Percentiles rank a stretch among this genome's conserved stretches.
Evolutionary conservation across 306 rosid species (phyloP).

Genomic region (Canavalia ensiformis): DNA sequence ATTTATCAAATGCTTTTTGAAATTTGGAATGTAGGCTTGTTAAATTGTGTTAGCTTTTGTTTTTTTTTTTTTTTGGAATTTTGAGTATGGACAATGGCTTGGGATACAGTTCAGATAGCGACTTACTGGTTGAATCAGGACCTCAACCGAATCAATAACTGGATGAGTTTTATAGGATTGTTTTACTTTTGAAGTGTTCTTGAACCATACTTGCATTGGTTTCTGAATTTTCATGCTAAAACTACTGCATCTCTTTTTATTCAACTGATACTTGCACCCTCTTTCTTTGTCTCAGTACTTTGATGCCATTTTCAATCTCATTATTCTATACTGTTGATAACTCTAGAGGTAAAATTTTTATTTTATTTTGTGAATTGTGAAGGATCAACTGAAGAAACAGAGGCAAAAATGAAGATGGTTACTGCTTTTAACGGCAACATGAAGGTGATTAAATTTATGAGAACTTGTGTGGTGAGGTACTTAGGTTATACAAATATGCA

Average conservation of each 20-base stretch:
- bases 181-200: background rate
- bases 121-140: background rate
- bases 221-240: background rate
- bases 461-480: background rate
- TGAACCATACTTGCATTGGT: background rate
- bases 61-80: too few species aligned
- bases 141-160: too few species aligned
- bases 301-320: conserved; percentile 12
- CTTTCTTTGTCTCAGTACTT: too few species aligned
- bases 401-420: conserved; percentile 50
- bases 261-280: too few species aligned
- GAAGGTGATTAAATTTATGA: conserved; percentile 49
- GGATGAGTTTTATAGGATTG: too few species aligned
- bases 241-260: too few species aligned
- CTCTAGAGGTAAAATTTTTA: background rate
- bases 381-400: conserved; percentile 6
- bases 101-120: background rate
- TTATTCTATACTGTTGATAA: conserved; percentile 12
- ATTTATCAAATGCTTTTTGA: too few species aligned
- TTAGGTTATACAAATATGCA: background rate
- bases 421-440: conserved; percentile 48
- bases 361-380: background rate
- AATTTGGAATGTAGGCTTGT: too few species aligned
- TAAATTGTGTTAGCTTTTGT: too few species aligned
- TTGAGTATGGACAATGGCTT: too few species aligned